Base-by-base conservation (phyloP, 768 basidiomycete genomes). In the Panellus pusillus region DNA sequence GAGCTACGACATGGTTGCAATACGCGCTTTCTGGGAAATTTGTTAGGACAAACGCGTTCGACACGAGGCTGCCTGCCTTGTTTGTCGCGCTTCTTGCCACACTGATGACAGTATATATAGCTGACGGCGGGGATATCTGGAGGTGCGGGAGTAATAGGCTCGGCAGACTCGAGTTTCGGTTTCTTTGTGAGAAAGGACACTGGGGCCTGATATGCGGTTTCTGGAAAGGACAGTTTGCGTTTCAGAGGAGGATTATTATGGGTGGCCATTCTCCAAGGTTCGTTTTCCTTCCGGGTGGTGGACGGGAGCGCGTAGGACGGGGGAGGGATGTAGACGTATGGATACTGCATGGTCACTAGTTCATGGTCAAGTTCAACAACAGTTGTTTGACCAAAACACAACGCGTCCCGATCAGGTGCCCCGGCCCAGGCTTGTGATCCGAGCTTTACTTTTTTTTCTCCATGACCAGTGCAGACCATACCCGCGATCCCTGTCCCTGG, bases 401-500 rank as follows among this genome's bases (percentile, higher is more conserved):
- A 24, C 24, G 24, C 24, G 24, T 24, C 6, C 24, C 24, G 24
- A 6, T 24, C 24, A 24, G 24, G 36, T 37, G 36, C n/a, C 36
- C 3, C 36, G 6, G 36, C 24, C 24, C 2, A 2, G 24, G 24
- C 24, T 6, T 24, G 24, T 24, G 24, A 24, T 24, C 24, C 24
- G 9, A 14, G 1, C 28, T 36, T 35, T 47, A 55, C 38, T 35
- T 39, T 50, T 55, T 51, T 41, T 50, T 61, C 47, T 54, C 47
- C 66, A 93, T 93, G 92, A 82, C 92, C 32, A 86, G 88, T 73
- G 89, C 91, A 65, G 93, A 96, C 74, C 93, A 95, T 73, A 91
- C 93, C 50, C 77, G 93, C 72, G 93, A 96, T 72, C 93, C 93
- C 54, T 96, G 93, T 74, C 96, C 96, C 65, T 98, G 94, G 93